Conservation (phyloP, 371 early-diverging fungal genomes). For the Mortierella sp. region DNA sequence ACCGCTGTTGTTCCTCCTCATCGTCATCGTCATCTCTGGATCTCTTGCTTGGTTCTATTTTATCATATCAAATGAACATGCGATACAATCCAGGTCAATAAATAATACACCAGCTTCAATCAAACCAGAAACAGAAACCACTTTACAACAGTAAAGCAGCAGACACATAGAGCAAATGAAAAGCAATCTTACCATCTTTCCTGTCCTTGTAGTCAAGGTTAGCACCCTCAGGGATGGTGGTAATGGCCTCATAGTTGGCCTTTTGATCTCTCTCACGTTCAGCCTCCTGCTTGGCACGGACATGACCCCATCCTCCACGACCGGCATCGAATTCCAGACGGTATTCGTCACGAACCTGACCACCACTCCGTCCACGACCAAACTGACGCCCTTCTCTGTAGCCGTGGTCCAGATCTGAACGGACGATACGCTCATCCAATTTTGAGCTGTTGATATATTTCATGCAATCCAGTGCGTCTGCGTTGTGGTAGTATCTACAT, state of each 20-base stretch:
- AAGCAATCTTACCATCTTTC: constrained; percentile 46
- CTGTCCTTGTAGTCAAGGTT: constrained; percentile 66
- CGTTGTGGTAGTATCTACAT: constrained; percentile 88
- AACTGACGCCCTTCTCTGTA: constrained; percentile 97
- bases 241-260: constrained; percentile 75
- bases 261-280: constrained; percentile 75
- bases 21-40: constrained; percentile 62
- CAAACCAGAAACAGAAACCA: neutral
- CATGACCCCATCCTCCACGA: constrained; percentile 97
- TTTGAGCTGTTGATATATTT: constrained; percentile 96
- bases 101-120: constrained; percentile 3
- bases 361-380: constrained; percentile 97
- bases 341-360: constrained; percentile 97
- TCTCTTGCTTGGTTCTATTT: constrained; percentile 56
- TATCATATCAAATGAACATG: neutral
- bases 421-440: constrained; percentile 95
- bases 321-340: constrained; percentile 96
- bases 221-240: constrained; percentile 74
- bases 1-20: constrained; percentile 61
- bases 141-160: neutral
- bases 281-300: constrained; percentile 73
- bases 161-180: neutral
- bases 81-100: neutral
- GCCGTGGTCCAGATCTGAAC: constrained; percentile 98
- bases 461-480: constrained; percentile 92